Evolutionary conservation across 2,329 filamentous ascomycete genomes (phyloP).

Genomic region (Furcasterigmium furcatum): DNA sequence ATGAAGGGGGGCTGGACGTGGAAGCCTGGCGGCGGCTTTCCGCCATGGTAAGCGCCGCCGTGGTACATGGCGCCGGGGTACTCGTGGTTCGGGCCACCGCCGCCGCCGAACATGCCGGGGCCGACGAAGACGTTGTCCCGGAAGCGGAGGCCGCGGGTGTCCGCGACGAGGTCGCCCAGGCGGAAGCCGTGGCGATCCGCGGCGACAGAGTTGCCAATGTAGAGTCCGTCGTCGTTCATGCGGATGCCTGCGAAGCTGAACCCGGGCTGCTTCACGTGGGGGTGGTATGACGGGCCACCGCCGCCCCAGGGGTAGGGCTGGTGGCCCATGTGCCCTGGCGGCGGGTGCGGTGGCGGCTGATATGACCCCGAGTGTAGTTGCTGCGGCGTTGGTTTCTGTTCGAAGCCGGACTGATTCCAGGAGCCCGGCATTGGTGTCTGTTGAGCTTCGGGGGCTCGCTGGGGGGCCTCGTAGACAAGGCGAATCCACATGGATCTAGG

Average conservation of each 20-base stretch:
- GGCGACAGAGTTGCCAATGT: constrained; percentile 38
- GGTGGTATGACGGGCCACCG: constrained; percentile 11
- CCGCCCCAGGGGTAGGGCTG: background rate
- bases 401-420: constrained; percentile 18
- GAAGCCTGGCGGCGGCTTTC: background rate
- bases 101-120: constrained; percentile 3
- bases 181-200: constrained; percentile 42
- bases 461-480: constrained; percentile 46
- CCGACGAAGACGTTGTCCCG: constrained; percentile 12
- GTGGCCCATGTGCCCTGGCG: background rate
- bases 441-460: background rate
- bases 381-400: background rate
- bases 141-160: constrained; percentile 32
- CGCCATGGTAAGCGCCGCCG: background rate
- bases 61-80: constrained; percentile 1
- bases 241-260: constrained; percentile 34
- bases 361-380: background rate
- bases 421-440: constrained; percentile 23
- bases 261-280: constrained; percentile 12
- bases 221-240: constrained; percentile 39
- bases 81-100: background rate
- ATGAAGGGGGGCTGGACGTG: background rate
- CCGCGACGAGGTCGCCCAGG: constrained; percentile 39
- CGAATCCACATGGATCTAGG: constrained; percentile 54
- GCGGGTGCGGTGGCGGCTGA: constrained; percentile 5